Evolutionary conservation across 139 green algal genomes (phyloP), one percentile per base, ranked within the genome.

Genomic region (Picochlorum sp.): DNA sequence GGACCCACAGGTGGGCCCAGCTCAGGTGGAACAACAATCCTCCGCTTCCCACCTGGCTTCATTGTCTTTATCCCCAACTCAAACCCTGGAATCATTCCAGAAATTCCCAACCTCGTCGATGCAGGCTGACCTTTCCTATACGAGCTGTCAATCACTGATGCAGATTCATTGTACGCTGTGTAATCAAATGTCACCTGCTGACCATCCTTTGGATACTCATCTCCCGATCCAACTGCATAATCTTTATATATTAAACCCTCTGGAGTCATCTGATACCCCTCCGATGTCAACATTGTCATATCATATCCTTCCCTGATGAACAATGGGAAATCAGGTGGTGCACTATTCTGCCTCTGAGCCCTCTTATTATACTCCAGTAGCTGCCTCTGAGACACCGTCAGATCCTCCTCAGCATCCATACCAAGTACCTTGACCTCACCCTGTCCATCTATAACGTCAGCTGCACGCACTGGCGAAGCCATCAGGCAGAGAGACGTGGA

Each of bases 181-280:
- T 99, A 99, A 63, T 97, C 66, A 72, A 98, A 98, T 5, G 84
- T 67, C 16, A 94, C 85, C 81, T 98, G 74, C 73, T 99, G 87
- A 0, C 87, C 89, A 54, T 96, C 84, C 34, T 67, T 5, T 2
- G 91, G 90, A 37, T 58, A 62, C 47, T 54, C n/a, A 6, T 60
- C 20, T 0, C 85, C 88, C 2, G 6, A 37, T 7, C 88, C 90
- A 28, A 71, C 67, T 38, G 81, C 70, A 63, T 85, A 90, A 63
- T 96, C 89, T 73, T 87, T 86, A 80, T 86, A 95, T 45, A 96
- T 88, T 9, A 95, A 67, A 28, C 88, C 90, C 7, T 93, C 83
- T 1, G 74, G 81, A 2, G 89, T 52, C 4, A 90, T 67, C n/a
- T 66, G 45, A 49, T 66, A 75, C 2, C 49, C 56, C 21, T 75